Conservation (phyloP, 2,329 filamentous ascomycete genomes). For the Aspergillus bombycis region DNA sequence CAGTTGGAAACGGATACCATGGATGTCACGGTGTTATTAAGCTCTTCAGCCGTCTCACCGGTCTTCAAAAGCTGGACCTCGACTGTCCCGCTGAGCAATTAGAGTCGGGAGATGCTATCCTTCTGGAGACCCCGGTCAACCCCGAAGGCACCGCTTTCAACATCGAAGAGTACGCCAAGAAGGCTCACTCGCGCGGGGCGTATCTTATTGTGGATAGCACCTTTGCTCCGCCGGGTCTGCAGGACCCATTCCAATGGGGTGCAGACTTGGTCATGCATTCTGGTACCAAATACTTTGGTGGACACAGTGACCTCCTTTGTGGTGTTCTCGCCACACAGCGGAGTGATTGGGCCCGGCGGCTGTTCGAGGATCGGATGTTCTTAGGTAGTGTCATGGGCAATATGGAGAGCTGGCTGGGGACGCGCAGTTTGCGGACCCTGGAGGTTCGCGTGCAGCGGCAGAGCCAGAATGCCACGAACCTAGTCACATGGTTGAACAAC, state of each 20-base stretch:
- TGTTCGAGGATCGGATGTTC: slow-evolving; percentile 72
- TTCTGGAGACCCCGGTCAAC: slow-evolving; percentile 93
- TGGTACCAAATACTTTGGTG: slow-evolving; percentile 95
- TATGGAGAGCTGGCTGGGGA: slow-evolving; percentile 88
- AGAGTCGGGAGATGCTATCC: slow-evolving; percentile 77
- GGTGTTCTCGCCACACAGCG: slow-evolving; percentile 74
- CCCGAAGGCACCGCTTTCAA: slow-evolving; percentile 80
- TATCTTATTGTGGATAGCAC: slow-evolving; percentile 87
- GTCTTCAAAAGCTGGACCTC: slow-evolving; percentile 72
- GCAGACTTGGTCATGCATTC: slow-evolving; percentile 89
- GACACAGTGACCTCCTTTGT: slow-evolving; percentile 90
- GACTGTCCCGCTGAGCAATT: slow-evolving; percentile 69
- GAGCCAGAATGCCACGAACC: slow-evolving; percentile 66
- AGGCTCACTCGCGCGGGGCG: slow-evolving; percentile 73
- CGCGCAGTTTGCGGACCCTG: slow-evolving; percentile 81
- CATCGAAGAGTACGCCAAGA: slow-evolving; percentile 70
- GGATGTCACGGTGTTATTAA: slow-evolving; percentile 85
- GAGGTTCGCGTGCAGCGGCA: slow-evolving; percentile 80
- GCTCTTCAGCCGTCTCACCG: slow-evolving; percentile 74
- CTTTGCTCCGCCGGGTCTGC: slow-evolving; percentile 86
- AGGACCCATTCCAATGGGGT: slow-evolving; percentile 80
- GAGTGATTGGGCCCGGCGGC: slow-evolving; percentile 59
- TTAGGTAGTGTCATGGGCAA: slow-evolving; percentile 85
- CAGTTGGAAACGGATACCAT: slow-evolving; percentile 86
- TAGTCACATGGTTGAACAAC: slow-evolving; percentile 73